Evolutionary conservation across 2,329 filamentous ascomycete species (phyloP), one percentile per base, ranked within the genome.

Genomic region (Colletotrichum ledebouriae): DNA sequence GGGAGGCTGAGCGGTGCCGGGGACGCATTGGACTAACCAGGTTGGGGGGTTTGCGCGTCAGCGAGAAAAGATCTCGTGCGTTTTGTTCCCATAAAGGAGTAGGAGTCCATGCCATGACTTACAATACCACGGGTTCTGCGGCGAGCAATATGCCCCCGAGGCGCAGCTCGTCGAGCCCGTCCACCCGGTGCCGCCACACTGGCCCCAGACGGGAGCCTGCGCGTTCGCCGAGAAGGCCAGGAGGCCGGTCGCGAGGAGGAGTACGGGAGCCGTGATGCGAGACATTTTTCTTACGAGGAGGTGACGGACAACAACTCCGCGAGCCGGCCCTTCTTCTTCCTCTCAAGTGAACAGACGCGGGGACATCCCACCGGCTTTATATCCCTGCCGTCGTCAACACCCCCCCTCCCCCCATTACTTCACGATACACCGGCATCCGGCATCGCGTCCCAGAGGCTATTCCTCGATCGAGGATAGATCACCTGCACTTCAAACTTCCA

Each of bases 161-260:
- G 80, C 75, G 46, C 83, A 84, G 0, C 75, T 77, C 2, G 77
- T 83, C 3, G 74, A 33, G 2, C 82, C 82, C 6, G 71, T 71
- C 73, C 75, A 84, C 34, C 69, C 71, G 5, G 71, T 73, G 15
- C 83, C 83, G 42, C 83, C 83, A 44, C 83, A 84, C 71, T 84
- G 82, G 1, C 67, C 76, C 69, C 70, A 74, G 49, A 71, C 47
- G 11, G 59, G 47, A 39, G 47, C 65, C 55, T 69, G 63, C 29
- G 70, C 71, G 41, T 42, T 52, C 13, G 50, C 67, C 12, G 47
- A 33, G 12, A 47, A 7, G 3, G 47, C 66, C 15, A 69, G 29
- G 2, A 29, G 20, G 22, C 63, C 39, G 17, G 44, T 39, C 5
- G 52, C 46, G 25, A 69, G 12, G 25, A 69, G 12, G 15, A 69